A percentile compares a stretch with the other conserved stretches of the same genome.
Evolutionary conservation across 805 yeast genomes (phyloP).

Genomic region (Saccharomycopsis guyanensis): DNA sequence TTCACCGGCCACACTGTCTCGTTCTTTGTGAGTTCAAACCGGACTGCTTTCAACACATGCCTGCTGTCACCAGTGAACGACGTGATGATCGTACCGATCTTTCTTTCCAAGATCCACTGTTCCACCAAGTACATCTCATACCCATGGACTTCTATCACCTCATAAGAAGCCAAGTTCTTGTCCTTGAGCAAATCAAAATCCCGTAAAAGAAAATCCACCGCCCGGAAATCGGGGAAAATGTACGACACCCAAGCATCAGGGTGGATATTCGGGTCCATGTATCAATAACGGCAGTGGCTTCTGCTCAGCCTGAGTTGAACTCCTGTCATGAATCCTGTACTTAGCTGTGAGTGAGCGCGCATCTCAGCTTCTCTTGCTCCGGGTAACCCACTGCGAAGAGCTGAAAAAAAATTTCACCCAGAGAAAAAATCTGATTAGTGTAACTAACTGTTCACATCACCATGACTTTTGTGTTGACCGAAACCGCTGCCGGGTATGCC

Average conservation of each 20-base stretch:
- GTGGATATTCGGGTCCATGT: too few species aligned
- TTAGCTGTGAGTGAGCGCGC: too few species aligned
- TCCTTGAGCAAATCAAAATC: slow-evolving; percentile 13
- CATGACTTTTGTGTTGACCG: slow-evolving; percentile 89
- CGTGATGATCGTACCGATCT: slow-evolving; percentile 59
- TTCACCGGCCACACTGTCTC: slow-evolving; percentile 36
- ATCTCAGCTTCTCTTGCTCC: background rate
- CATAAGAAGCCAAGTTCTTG: slow-evolving; percentile 5
- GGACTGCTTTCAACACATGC: slow-evolving; percentile 55
- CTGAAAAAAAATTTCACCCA: background rate
- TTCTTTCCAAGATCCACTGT: slow-evolving; percentile 83
- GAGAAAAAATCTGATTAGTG: background rate
- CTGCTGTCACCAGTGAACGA: slow-evolving; percentile 77
- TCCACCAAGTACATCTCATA: slow-evolving; percentile 89
- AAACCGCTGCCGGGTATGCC: slow-evolving; percentile 99
- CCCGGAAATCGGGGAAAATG: slow-evolving; percentile 20
- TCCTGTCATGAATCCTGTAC: too few species aligned
- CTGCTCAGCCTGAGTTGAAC: too few species aligned
- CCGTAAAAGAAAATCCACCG: slow-evolving; percentile 7
- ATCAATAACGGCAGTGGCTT: too few species aligned
- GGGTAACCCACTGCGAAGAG: background rate
- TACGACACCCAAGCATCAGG: slow-evolving; percentile 1
- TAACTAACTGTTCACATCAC: background rate
- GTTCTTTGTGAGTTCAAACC: slow-evolving; percentile 45
- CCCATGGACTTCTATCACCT: slow-evolving; percentile 35